Evolutionary conservation across 192 early-diverging fungal genomes (phyloP), one percentile per base, ranked within the genome.

Genomic region (Podila verticillata): DNA sequence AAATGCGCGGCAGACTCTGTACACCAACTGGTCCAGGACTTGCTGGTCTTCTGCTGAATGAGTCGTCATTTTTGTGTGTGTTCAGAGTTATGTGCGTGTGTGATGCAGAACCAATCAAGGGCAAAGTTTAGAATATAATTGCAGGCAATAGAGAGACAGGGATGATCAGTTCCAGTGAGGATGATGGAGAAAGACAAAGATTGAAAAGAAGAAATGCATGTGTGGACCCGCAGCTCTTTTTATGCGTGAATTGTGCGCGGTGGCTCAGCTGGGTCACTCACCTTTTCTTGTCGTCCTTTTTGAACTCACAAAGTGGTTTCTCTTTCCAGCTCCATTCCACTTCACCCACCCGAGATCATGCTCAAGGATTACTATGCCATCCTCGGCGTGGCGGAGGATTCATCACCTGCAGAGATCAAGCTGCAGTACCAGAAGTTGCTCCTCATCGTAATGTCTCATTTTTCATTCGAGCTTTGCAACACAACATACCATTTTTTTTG

Each of bases 1-100:
- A 77, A 96, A 98, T 7, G 93, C 93, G 48, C 96, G 87, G n/a
- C 88, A 87, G n/a, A 95, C 93, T 63, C 89, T 84, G 51, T 88
- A 86, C 36, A 95, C 91, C 36, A 95, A 85, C 34, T 83, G 73
- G 57, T 87, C 86, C 15, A 93, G 86, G 15, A 90, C 82, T 32
- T 84, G 63, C 47, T 72, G 75, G 66, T 75, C 73, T 32, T 74
- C 70, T 19, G 75, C 74, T 30, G 81, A 78, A 56, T 65, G 70
- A 22, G 73, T 51, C 12, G 72, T 47, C 72, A 74, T 74, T 65
- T 31, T 30, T n/a, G n/a, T n/a, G n/a, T 35, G 31, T 5, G 29
- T 58, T 20, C 32, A 26, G 20, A 22, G 20, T 20, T 26, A 15
- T 17, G 31, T 26, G 20, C 22, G 30, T 39, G 36, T 57, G 65